Evolutionary conservation across 108 stramenopile genomes (phyloP).

Genomic region (Pseudonitzschia delicatissima): DNA sequence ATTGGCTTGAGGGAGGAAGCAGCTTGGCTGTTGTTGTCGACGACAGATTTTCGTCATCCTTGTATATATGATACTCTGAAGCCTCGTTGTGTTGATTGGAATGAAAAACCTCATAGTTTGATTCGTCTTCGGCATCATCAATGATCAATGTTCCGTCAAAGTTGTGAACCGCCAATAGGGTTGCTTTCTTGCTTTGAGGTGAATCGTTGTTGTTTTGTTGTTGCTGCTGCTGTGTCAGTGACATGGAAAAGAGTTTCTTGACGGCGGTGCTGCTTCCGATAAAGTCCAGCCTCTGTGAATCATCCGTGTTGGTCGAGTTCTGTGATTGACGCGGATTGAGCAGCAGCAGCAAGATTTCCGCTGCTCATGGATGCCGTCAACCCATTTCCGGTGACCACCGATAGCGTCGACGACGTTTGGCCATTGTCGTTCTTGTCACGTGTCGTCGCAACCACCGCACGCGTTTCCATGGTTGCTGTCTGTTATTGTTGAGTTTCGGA

Average conservation of each 20-base stretch:
- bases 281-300: constrained; percentile 76
- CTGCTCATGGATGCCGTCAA: too few relatives aligned
- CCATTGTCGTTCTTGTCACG: too few relatives aligned
- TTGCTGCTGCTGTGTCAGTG: constrained; percentile 18
- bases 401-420: too few relatives aligned
- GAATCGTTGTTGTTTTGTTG: constrained; percentile 7
- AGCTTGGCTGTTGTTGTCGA: background rate
- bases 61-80: background rate
- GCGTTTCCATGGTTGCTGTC: too few relatives aligned
- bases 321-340: too few relatives aligned
- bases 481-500: too few relatives aligned
- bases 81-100: background rate
- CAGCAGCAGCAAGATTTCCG: too few relatives aligned
- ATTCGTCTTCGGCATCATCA: constrained; percentile 44
- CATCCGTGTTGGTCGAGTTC: too few relatives aligned
- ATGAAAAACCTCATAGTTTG: background rate
- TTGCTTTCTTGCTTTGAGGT: constrained; percentile 6
- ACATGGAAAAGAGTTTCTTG: constrained; percentile 71
- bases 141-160: constrained; percentile 71
- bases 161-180: constrained; percentile 74
- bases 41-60: background rate
- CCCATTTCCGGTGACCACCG: too few relatives aligned
- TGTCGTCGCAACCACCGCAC: too few relatives aligned
- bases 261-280: constrained; percentile 67
- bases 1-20: constrained; percentile 16